Evolutionary conservation across 179 eudicot genomes (phyloP).

Genomic region (Silene vulgaris): DNA sequence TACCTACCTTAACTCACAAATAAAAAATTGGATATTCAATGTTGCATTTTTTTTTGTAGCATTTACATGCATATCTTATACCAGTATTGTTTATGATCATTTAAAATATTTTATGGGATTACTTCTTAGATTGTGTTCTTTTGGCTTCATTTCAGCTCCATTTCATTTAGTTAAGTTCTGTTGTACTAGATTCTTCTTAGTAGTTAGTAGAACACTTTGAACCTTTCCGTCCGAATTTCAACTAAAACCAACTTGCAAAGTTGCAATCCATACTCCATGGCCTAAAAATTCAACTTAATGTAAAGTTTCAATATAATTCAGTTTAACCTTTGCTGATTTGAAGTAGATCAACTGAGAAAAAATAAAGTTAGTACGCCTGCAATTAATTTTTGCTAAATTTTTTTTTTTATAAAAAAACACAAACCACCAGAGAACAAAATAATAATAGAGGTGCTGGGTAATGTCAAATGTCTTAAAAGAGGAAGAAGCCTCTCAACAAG

Average conservation of each 20-base stretch:
- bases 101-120: neutral
- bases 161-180: no score
- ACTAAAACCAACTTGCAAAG: neutral
- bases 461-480: neutral
- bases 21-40: no score
- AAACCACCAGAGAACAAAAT: neutral
- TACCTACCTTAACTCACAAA: no score
- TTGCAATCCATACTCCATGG: neutral
- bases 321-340: neutral
- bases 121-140: neutral
- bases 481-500: neutral
- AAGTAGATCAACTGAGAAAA: neutral
- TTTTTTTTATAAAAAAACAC: neutral
- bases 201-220: neutral
- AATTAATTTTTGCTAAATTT: neutral
- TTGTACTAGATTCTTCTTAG: neutral
- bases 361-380: neutral
- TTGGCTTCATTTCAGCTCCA: neutral
- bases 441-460: neutral
- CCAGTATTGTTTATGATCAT: neutral
- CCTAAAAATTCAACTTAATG: neutral
- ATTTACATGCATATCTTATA: neutral
- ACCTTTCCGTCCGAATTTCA: neutral
- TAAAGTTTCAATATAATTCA: neutral
- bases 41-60: neutral